Evolutionary conservation across 2,329 filamentous ascomycete species (phyloP), one percentile per base, ranked within the genome.

Genomic region (Xylaria hypoxylon): DNA sequence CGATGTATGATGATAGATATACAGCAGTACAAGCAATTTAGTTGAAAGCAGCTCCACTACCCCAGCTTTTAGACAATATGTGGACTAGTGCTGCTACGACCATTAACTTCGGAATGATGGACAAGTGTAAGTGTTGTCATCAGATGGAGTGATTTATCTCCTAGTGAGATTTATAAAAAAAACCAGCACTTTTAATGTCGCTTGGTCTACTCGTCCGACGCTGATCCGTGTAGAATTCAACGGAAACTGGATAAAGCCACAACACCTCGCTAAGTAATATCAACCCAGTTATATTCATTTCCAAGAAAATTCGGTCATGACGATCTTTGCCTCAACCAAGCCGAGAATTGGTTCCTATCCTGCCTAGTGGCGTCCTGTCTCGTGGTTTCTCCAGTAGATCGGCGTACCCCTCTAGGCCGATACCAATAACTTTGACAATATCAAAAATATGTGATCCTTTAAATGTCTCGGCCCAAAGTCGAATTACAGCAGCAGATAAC

Each of bases 401-500:
- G 1, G 85, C 86, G 70, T 88, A 89, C 3, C 82, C 82, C 62
- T 89, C 86, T 56, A 89, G 73, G 17, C 85, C 86, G 17, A 81
- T 79, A 0, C 86, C 86, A 80, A 89, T 87, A 2, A 86, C 83
- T 71, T 84, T 84, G 47, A 89, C 83, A 65, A 88, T 82, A 64
- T 89, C 86, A 70, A 89, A 89, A 6, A 89, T 85, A 70, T 89
- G 86, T 11, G 83, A 83, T 11, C 86, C 87, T 68, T 87, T 87
- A 75, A 89, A 89, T 0, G 86, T 85, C 73, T 88, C 86, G 0
- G 86, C 86, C 87, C 87, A 89, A 1, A 89, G 80, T 38, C 86
- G 80, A 35, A 89, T 83, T 28, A 89, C 86, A 0, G 86, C 86
- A 15, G 82, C 83, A 0, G 86, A 86, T 5, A 89, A 79, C 71